Conservation (phyloP, 2,329 filamentous ascomycete genomes). For the Escovopsis weberi region DNA sequence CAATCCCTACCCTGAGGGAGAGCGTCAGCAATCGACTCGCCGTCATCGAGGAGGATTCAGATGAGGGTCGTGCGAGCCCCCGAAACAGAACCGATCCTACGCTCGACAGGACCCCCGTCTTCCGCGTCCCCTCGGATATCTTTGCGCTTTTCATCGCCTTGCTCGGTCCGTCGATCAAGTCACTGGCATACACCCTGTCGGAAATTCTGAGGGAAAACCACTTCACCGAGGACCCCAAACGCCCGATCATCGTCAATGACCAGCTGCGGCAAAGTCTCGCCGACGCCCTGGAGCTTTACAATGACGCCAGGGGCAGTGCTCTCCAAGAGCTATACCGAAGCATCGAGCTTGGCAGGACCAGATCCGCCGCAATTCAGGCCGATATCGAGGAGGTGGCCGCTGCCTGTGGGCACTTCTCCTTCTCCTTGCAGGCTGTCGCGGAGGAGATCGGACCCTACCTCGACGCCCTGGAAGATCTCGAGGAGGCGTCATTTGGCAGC, state of each 20-base stretch:
- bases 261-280: constrained; percentile 68
- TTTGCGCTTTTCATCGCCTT: constrained; percentile 82
- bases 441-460: constrained; percentile 78
- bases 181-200: constrained; percentile 78
- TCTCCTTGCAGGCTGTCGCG: constrained; percentile 78
- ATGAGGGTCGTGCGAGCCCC: constrained; percentile 22
- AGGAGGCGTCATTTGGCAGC: constrained; percentile 47
- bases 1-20: constrained; percentile 19
- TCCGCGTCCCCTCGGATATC: constrained; percentile 61
- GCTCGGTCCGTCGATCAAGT: constrained; percentile 90
- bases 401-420: constrained; percentile 95
- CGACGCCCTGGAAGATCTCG: constrained; percentile 72
- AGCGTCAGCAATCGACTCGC: constrained; percentile 35
- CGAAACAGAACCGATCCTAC: constrained; percentile 17
- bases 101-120: constrained; percentile 20
- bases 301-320: constrained; percentile 58
- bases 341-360: constrained; percentile 55
- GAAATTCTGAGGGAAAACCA: constrained; percentile 80
- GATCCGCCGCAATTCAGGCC: constrained; percentile 64
- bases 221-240: constrained; percentile 54
- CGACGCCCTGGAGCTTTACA: constrained; percentile 70
- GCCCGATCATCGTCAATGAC: constrained; percentile 59
- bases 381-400: constrained; percentile 96
- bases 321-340: constrained; percentile 67
- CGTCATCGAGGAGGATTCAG: constrained; percentile 46